Conservation (phyloP, 352 stramenopile species). For the Globisporangium viniferum region DNA sequence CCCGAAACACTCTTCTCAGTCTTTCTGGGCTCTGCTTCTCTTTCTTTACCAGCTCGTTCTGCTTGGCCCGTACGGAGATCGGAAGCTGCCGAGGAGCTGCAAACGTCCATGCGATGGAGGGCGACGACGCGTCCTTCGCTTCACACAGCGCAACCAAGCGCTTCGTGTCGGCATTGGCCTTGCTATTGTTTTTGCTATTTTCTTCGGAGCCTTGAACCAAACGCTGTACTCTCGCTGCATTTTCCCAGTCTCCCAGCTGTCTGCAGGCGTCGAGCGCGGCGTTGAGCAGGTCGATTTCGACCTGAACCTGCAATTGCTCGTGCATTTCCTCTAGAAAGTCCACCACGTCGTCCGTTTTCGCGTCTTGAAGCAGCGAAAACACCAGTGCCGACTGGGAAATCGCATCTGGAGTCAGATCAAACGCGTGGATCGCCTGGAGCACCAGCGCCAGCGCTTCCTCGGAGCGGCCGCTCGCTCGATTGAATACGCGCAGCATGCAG, state of each 20-base stretch:
- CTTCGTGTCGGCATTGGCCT: neutral
- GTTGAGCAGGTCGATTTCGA: constrained; percentile 23
- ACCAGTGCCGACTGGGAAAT: constrained; percentile 47
- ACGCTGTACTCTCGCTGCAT: constrained; percentile 15
- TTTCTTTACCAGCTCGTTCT: constrained; percentile 13
- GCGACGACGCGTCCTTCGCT: constrained; percentile 3
- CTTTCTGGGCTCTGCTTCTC: constrained; percentile 7
- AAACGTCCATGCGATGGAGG: constrained; percentile 14
- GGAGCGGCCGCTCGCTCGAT: constrained; percentile 30
- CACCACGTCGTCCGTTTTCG: constrained; percentile 21
- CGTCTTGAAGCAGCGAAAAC: constrained; percentile 41
- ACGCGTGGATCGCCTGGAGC: constrained; percentile 26
- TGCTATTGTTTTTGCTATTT: neutral
- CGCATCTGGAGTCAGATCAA: constrained; percentile 30
- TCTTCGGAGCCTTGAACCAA: neutral
- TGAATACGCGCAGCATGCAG: constrained; percentile 62
- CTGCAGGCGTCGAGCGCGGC: constrained; percentile 51
- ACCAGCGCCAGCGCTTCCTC: constrained; percentile 31
- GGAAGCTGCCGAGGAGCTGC: neutral
- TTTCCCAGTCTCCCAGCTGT: constrained; percentile 36
- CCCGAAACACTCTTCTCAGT: neutral
- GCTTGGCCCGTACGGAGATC: constrained; percentile 13
- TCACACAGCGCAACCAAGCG: constrained; percentile 8
- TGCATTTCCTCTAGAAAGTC: constrained; percentile 24
- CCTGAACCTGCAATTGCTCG: neutral